A percentile compares a stretch with the other conserved stretches of the same genome.
Evolutionary conservation across 1,284 basidiomycete genomes (phyloP).

Genomic region (Quambalaria eucalypti): DNA sequence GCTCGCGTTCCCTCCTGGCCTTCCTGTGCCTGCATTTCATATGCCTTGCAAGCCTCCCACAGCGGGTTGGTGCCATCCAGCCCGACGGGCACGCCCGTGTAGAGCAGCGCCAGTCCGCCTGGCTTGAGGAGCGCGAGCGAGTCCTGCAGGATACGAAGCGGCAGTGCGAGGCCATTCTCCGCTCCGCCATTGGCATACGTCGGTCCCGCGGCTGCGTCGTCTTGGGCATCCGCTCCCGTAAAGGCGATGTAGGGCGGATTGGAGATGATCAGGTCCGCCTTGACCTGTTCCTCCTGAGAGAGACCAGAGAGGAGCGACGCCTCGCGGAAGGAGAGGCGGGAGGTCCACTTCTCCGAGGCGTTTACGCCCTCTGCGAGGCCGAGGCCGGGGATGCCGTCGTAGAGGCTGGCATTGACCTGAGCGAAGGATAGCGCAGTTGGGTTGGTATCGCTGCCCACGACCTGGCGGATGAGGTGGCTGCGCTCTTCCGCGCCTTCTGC

Average conservation of each 20-base stretch:
- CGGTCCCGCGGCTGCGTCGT: too few relatives aligned
- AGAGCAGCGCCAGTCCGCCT: background rate
- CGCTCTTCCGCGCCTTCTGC: background rate
- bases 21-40: background rate
- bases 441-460: background rate
- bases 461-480: background rate
- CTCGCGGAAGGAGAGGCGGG: background rate
- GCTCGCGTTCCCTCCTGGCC: background rate
- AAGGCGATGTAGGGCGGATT: slow-evolving; percentile 1
- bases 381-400: background rate
- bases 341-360: background rate
- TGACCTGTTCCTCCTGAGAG: background rate
- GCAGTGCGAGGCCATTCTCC: background rate
- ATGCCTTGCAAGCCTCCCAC: background rate
- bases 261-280: background rate
- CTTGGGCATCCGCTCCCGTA: background rate
- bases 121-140: background rate
- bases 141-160: background rate
- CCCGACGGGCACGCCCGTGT: background rate
- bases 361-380: background rate
- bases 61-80: background rate
- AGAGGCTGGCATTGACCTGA: background rate
- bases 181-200: background rate
- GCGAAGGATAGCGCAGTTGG: background rate
- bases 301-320: background rate